phyloP scores from a whole-genome alignment of 2,329 filamentous ascomycete species.

The Sclerotinia trifoliorum region DNA sequence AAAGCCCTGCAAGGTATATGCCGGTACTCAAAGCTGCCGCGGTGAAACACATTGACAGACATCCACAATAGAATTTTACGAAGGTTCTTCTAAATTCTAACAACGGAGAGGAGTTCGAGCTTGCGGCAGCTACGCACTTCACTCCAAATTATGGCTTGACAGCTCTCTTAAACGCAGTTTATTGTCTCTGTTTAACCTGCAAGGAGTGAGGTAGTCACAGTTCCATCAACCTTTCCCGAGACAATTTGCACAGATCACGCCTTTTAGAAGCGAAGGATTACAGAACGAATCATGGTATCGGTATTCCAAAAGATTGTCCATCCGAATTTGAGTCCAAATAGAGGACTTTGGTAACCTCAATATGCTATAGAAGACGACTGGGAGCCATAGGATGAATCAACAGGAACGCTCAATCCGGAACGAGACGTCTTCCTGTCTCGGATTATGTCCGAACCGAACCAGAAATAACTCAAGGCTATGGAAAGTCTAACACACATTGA shows the following conservation, averaged over 20 bases:
- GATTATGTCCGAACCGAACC: neutral
- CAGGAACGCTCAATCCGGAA: neutral
- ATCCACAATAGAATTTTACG: conserved; percentile 10
- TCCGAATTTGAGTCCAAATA: neutral
- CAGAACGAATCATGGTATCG: conserved; percentile 6
- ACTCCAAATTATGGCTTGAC: conserved; percentile 1
- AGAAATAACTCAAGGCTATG: neutral
- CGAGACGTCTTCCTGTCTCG: conserved; percentile 11
- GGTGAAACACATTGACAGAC: neutral
- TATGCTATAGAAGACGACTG: neutral
- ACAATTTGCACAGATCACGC: conserved; percentile 2
- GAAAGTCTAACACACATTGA: conserved; percentile 10
- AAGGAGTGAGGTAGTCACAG: neutral
- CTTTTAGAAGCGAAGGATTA: neutral
- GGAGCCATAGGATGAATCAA: neutral
- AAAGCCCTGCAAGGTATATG: conserved; percentile 17
- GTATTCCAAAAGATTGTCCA: neutral
- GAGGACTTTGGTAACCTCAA: neutral
- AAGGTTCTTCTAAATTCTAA: conserved; percentile 2
- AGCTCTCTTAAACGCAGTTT: neutral
- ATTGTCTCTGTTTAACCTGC: neutral
- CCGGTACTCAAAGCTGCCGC: neutral
- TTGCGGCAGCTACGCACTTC: neutral
- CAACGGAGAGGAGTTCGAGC: conserved; percentile 1
- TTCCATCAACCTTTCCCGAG: conserved; percentile 8